A percentile compares a stretch with the other conserved stretches of the same genome.
These are phyloP conservation scores for Pueraria montana DNA, from an alignment of 306 rosid species.

Conservation along the genomic window DNA sequence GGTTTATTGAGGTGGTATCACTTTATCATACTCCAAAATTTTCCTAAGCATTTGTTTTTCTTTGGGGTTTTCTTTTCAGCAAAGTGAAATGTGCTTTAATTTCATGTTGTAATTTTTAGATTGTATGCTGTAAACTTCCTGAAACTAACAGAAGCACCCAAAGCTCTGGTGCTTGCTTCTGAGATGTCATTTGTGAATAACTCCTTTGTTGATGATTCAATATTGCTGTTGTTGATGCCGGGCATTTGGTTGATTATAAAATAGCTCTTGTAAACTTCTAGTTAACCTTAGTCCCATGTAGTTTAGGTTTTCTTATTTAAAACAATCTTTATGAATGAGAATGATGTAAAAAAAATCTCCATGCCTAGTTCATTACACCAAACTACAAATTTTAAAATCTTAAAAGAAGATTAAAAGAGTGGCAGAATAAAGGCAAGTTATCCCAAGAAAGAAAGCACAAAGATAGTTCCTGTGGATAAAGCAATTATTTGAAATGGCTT, in stretches of 20 bases:
- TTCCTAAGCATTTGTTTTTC: neutral
- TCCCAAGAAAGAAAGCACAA: slow-evolving; percentile 22
- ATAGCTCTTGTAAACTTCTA: neutral
- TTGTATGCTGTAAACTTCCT: slow-evolving; percentile 14
- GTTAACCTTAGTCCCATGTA: neutral
- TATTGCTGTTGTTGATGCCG: slow-evolving; percentile 11
- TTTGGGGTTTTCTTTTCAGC: slow-evolving; percentile 13
- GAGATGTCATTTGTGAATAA: neutral
- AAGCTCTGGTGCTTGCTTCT: slow-evolving; percentile 7
- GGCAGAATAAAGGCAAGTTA: neutral
- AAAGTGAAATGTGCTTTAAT: neutral
- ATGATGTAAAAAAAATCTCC: neutral
- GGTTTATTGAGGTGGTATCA: slow-evolving; percentile 81
- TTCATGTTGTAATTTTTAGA: neutral
- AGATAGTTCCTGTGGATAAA: neutral
- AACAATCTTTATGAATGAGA: slow-evolving; percentile 8
- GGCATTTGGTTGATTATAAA: slow-evolving; percentile 6
- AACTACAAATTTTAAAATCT: neutral
- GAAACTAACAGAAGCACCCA: slow-evolving; percentile 13
- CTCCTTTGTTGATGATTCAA: neutral
- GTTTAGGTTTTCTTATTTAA: neutral
- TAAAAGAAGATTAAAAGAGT: neutral
- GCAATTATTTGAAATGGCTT: slow-evolving; percentile 1
- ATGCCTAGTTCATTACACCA: neutral
- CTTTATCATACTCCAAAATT: neutral